A percentile compares a stretch with the other conserved stretches of the same genome.
phyloP scores from a whole-genome alignment of 352 stramenopile species.

The Pythium sukuiense region DNA sequence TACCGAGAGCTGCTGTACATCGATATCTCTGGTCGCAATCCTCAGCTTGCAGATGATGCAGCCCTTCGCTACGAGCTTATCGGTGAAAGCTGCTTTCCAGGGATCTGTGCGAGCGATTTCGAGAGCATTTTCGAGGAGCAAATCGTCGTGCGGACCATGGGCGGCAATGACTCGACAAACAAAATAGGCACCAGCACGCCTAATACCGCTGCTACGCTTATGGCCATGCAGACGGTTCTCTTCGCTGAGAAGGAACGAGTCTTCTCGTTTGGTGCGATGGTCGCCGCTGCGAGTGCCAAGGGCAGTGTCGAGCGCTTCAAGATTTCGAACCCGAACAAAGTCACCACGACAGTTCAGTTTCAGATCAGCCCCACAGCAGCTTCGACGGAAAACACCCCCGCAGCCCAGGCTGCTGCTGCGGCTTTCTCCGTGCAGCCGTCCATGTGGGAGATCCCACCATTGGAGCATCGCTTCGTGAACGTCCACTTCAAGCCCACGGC shows the following conservation, averaged over 20 bases:
- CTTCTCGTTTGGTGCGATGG: constrained; percentile 88
- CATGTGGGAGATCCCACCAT: constrained; percentile 91
- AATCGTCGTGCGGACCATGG: constrained; percentile 84
- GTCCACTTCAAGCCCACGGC: constrained; percentile 92
- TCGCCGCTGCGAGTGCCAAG: constrained; percentile 61
- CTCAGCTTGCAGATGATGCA: constrained; percentile 30
- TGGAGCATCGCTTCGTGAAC: constrained; percentile 93
- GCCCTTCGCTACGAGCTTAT: constrained; percentile 84
- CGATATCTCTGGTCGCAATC: constrained; percentile 78
- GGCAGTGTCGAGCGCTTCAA: constrained; percentile 92
- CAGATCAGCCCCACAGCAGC: constrained; percentile 36
- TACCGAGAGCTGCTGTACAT: constrained; percentile 75
- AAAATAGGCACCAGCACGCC: neutral
- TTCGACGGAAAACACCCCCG: neutral
- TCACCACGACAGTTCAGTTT: constrained; percentile 89
- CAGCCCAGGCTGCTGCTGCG: neutral
- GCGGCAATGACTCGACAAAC: constrained; percentile 28
- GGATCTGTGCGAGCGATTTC: constrained; percentile 85
- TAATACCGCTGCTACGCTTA: constrained; percentile 12
- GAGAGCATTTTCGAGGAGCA: constrained; percentile 96
- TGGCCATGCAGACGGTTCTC: constrained; percentile 54
- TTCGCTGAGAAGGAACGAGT: constrained; percentile 87
- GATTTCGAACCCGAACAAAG: constrained; percentile 95
- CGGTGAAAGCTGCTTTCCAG: constrained; percentile 93
- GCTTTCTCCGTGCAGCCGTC: constrained; percentile 90